Conservation (phyloP, 345 rosid genomes). For the Populus pruinosa region DNA sequence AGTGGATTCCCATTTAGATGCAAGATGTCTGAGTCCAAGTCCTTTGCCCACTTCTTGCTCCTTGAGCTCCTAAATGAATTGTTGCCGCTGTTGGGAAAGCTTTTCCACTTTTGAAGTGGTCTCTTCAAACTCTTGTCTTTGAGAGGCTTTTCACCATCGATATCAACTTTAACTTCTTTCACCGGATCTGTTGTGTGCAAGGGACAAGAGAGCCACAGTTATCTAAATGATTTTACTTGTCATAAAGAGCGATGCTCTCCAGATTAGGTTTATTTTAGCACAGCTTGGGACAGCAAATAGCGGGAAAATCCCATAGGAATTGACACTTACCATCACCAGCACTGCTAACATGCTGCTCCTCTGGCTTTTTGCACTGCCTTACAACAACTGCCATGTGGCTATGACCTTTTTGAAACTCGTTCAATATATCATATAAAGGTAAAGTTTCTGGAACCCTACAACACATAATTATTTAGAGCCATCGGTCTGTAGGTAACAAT, state of each 20-base stretch:
- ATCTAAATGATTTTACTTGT: not conserved
- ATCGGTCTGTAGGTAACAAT: not conserved
- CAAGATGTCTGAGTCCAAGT: constrained; percentile 61
- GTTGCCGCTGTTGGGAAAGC: constrained; percentile 53
- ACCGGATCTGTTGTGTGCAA: constrained; percentile 31
- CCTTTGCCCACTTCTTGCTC: constrained; percentile 77
- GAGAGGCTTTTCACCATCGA: constrained; percentile 48
- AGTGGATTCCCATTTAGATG: constrained; percentile 62
- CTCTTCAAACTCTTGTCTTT: constrained; percentile 51
- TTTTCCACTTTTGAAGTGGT: constrained; percentile 76
- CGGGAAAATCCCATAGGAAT: not conserved
- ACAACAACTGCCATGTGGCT: constrained; percentile 98
- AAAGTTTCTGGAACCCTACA: constrained; percentile 69
- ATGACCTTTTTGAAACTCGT: constrained; percentile 98
- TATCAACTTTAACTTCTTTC: constrained; percentile 55
- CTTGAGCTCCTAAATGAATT: constrained; percentile 46
- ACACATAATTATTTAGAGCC: not conserved
- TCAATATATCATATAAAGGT: constrained; percentile 92
- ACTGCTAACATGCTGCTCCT: constrained; percentile 19
- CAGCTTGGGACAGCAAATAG: not conserved
- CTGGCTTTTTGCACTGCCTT: constrained; percentile 43
- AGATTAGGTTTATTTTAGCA: not conserved
- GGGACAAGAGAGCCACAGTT: constrained; percentile 6
- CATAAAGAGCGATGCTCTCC: constrained; percentile 1
- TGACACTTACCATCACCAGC: constrained; percentile 35